Conservation (phyloP, 2,329 filamentous ascomycete genomes). For the Aspergillus brunneoviolaceus region DNA sequence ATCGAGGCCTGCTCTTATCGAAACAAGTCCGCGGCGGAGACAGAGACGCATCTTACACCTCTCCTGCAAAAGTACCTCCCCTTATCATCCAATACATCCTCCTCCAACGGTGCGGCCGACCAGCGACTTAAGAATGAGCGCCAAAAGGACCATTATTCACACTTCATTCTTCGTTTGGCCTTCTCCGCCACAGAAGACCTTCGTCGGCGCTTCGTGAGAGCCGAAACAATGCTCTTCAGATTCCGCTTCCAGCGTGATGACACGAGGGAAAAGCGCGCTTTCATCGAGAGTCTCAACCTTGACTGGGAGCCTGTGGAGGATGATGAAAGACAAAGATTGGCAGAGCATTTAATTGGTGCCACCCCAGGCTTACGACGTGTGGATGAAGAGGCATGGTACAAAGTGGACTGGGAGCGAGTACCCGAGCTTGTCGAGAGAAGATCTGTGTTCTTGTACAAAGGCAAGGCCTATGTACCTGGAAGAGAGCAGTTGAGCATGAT, state of each 20-base stretch:
- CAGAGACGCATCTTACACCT: slow-evolving; percentile 76
- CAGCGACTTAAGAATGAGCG: slow-evolving; percentile 65
- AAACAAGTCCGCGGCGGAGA: slow-evolving; percentile 82
- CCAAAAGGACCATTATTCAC: slow-evolving; percentile 94
- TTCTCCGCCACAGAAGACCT: slow-evolving; percentile 91
- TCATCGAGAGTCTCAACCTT: slow-evolving; percentile 73
- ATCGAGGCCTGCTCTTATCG: slow-evolving; percentile 93
- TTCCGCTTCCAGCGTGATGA: slow-evolving; percentile 79
- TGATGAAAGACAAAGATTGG: slow-evolving; percentile 71
- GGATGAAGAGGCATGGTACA: slow-evolving; percentile 90
- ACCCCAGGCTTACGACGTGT: slow-evolving; percentile 49
- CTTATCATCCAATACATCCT: slow-evolving; percentile 71
- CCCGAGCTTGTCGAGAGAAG: slow-evolving; percentile 83
- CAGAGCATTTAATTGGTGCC: slow-evolving; percentile 60
- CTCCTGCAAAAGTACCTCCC: slow-evolving; percentile 85
- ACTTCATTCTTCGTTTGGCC: slow-evolving; percentile 92
- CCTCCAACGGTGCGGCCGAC: slow-evolving; percentile 51
- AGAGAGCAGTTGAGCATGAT: slow-evolving; percentile 88
- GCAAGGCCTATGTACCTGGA: slow-evolving; percentile 88
- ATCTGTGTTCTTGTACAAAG: slow-evolving; percentile 71
- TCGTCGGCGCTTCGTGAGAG: slow-evolving; percentile 76
- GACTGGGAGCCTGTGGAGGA: slow-evolving; percentile 82
- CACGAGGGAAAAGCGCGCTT: slow-evolving; percentile 67
- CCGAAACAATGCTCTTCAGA: slow-evolving; percentile 87
- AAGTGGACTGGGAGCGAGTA: slow-evolving; percentile 92